These are phyloP conservation scores for Novakomyces olei DNA, from an alignment of 805 yeast species.

Conservation along the genomic window DNA sequence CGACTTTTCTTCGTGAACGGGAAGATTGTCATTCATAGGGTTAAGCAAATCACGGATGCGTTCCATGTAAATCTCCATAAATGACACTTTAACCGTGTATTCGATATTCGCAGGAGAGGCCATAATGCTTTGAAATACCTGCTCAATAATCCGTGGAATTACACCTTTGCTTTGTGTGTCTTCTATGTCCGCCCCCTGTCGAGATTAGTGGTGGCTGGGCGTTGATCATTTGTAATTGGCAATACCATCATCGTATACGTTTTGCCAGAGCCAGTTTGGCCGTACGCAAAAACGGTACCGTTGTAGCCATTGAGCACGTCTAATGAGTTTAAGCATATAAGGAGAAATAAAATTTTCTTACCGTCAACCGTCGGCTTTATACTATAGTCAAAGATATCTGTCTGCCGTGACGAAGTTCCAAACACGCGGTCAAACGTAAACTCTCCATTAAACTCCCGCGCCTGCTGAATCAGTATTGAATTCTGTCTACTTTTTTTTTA, in stretches of 20 bases:
- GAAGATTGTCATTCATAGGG: conserved; percentile 19
- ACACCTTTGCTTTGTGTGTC: conserved; percentile 31
- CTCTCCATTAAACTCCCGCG: conserved; percentile 10
- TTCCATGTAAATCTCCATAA: conserved; percentile 68
- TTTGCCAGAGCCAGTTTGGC: conserved; percentile 62
- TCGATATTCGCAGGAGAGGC: conserved; percentile 30
- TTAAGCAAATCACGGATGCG: conserved; percentile 45
- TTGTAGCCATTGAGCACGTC: conserved; percentile 34
- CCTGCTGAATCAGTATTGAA: conserved; percentile 1
- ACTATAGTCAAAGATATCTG: conserved; percentile 35
- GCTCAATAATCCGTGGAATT: conserved; percentile 49
- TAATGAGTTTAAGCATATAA: background rate
- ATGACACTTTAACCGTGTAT: conserved; percentile 44
- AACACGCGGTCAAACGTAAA: conserved; percentile 53
- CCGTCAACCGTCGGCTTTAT: conserved; percentile 36
- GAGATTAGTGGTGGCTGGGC: background rate
- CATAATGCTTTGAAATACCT: conserved; percentile 34
- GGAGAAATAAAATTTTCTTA: conserved; percentile 3
- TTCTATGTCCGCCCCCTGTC: conserved; percentile 24
- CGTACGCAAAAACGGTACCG: conserved; percentile 58
- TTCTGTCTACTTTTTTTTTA: background rate
- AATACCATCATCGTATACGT: conserved; percentile 35
- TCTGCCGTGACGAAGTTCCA: conserved; percentile 28
- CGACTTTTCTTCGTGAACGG: conserved; percentile 40
- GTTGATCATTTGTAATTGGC: background rate